Evolutionary conservation across 78 protist genomes (phyloP).

Genomic region (slime mould (Dictyostelium discoideum)): dicty_2.7 NC_007089.4:4545501-4546000

Average conservation of each 20-base stretch:
- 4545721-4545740: neutral
- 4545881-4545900: neutral
- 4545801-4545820: neutral
- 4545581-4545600: neutral
- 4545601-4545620: neutral
- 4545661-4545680: constrained; percentile 8
- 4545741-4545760: neutral
- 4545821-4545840: neutral
- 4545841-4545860: neutral
- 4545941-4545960: constrained; percentile 16
- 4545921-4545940: neutral
- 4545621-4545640: constrained; percentile 13
- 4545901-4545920: neutral
- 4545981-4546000: constrained; percentile 68
- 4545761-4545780: neutral
- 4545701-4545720: neutral
- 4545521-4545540: neutral
- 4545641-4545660: constrained; percentile 4
- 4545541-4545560: neutral
- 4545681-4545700: neutral
- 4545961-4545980: constrained; percentile 60
- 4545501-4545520: constrained; percentile 1
- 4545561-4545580: neutral
- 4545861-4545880: too few species aligned
- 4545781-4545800: neutral